Base-by-base conservation (phyloP, 306 rosid genomes). In the Rosa chinensis region DNA sequence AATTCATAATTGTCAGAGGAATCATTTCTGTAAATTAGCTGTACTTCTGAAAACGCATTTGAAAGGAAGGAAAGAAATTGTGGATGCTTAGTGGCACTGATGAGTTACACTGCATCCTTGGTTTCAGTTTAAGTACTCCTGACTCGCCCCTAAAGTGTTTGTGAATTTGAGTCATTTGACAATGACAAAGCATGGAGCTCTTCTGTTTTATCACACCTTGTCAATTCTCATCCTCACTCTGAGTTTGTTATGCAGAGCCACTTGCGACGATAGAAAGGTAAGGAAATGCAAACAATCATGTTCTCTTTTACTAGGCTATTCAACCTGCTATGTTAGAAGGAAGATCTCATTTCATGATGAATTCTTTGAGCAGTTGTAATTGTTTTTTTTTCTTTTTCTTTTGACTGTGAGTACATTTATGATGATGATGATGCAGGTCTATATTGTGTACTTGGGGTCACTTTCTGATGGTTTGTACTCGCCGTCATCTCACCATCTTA, bases 391-490 rank as follows among this genome's bases (percentile, higher is more conserved):
- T 5, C 17, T 32, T 32, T 32, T 32, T 32, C 37, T 32, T 2
- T 32, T 32, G 37, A 42, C 13, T 68, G 72, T 20, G 37, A 69
- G 43, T 69, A n/a, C 53, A 70, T 5, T 45, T 8, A 23, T 43
- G 45, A 8, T 75, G 37, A 8, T 75, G 37, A 0, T 20, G 42
- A 72, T 47, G 62, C 56, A 78, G 72, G 71, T 28, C 10, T 45
- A 74, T 66, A 74, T 80, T 13, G 75, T 66, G 58, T 80, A 80
- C 61, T 5, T 80, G 75, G 79, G 79, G 4, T 53, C 75, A n/a
- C 49, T 66, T 66, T 68, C 58, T 49, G 75, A 74, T 18, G 21
- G 40, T 1, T 11, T 1, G 0, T 66, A 10, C 48, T 66, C 75
- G 20, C 40, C 78, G 5, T 37, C 12, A 5, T 66, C 79, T 64